Evolutionary conservation across 441 rosid genomes (phyloP).

Genomic region (Adansonia gregorii): DNA sequence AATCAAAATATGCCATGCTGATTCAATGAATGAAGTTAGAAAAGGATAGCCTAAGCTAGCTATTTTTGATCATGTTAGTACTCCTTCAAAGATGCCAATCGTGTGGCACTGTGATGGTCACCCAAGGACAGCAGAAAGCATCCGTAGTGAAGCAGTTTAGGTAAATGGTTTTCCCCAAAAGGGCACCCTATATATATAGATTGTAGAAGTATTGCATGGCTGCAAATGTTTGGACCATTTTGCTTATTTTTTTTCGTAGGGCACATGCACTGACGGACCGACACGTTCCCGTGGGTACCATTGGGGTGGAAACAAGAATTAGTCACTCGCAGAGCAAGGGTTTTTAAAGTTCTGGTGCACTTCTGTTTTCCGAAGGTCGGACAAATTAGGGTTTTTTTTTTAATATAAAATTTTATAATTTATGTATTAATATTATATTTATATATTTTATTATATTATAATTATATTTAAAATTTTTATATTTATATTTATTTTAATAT

Average conservation of each 20-base stretch:
- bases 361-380: neutral
- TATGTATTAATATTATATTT: too few relatives aligned
- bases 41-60: neutral
- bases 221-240: neutral
- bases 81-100: slow-evolving; percentile 16
- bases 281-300: slow-evolving; percentile 32
- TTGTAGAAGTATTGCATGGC: slow-evolving; percentile 1
- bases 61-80: slow-evolving; percentile 7
- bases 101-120: slow-evolving; percentile 9
- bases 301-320: slow-evolving; percentile 38
- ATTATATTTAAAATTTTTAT: too few relatives aligned
- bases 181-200: neutral
- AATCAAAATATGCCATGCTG: neutral
- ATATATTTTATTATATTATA: too few relatives aligned
- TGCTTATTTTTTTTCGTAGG: neutral
- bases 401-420: neutral
- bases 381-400: slow-evolving; percentile 32
- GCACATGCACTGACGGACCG: neutral
- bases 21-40: neutral
- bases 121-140: slow-evolving; percentile 7
- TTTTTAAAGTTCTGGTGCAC: neutral
- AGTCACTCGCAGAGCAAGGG: slow-evolving; percentile 23
- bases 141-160: neutral
- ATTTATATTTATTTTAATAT: too few relatives aligned
- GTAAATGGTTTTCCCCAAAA: slow-evolving; percentile 4